Percentiles rank a stretch among this genome's conserved stretches.
These are phyloP conservation scores for Suillus fuscotomentosus DNA, from an alignment of 768 basidiomycete genomes.

Conservation along the genomic window DNA sequence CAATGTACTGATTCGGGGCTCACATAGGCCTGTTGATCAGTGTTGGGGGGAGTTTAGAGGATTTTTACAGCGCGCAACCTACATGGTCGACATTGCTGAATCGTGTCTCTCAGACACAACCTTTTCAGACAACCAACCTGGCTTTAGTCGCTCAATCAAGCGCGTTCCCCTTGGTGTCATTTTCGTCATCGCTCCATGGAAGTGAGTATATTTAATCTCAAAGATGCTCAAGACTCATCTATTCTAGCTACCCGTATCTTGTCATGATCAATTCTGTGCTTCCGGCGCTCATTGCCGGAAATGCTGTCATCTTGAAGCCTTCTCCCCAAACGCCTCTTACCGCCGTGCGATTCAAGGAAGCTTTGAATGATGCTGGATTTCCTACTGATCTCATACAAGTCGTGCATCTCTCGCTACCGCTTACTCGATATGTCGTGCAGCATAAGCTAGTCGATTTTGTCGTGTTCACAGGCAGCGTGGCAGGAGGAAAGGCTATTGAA, in stretches of 20 bases:
- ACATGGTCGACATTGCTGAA: constrained; percentile 84
- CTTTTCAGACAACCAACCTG: constrained; percentile 76
- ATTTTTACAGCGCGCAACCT: constrained; percentile 75
- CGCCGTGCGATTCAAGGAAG: constrained; percentile 74
- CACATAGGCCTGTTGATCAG: constrained; percentile 72
- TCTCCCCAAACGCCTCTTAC: constrained; percentile 94
- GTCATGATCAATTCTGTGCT: constrained; percentile 89
- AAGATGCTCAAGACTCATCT: background rate
- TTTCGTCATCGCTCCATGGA: constrained; percentile 89
- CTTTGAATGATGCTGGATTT: constrained; percentile 74
- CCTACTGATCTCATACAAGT: constrained; percentile 75
- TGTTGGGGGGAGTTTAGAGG: constrained; percentile 78
- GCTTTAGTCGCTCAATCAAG: constrained; percentile 81
- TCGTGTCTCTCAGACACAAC: constrained; percentile 70
- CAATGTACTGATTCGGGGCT: background rate
- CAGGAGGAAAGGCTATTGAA: constrained; percentile 72
- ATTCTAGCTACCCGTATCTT: constrained; percentile 79
- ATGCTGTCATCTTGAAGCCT: constrained; percentile 89
- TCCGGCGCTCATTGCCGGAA: constrained; percentile 88
- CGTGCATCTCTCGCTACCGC: constrained; percentile 64
- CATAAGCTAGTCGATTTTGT: constrained; percentile 76
- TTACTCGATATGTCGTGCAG: constrained; percentile 59
- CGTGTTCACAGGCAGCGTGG: constrained; percentile 88
- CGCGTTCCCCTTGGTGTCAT: constrained; percentile 86
- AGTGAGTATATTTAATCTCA: constrained; percentile 46